A percentile compares a stretch with the other conserved stretches of the same genome.
Evolutionary conservation across 2,329 filamentous ascomycete genomes (phyloP).

Genomic region (Phialophora verrucosa): DNA sequence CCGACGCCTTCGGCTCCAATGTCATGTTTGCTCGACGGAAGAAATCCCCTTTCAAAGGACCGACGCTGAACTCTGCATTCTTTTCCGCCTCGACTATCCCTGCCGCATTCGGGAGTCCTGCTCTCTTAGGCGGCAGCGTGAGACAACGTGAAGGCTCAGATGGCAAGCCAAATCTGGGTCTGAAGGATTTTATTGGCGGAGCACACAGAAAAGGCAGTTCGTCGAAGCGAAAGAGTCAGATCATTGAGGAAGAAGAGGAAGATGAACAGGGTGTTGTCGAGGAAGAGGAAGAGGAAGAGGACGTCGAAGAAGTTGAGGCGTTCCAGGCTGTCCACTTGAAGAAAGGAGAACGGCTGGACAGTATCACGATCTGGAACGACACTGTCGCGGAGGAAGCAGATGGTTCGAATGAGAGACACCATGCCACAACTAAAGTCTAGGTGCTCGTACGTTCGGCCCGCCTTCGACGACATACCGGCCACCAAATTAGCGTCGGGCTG

Average conservation of each 20-base stretch:
- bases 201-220: slow-evolving; percentile 47
- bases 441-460: background rate
- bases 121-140: slow-evolving; percentile 37
- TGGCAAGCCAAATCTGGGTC: slow-evolving; percentile 36
- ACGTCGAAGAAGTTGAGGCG: slow-evolving; percentile 43
- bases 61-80: slow-evolving; percentile 49
- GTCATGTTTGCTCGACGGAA: slow-evolving; percentile 56
- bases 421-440: background rate
- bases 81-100: slow-evolving; percentile 39
- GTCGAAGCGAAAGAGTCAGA: slow-evolving; percentile 36
- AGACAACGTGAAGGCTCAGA: slow-evolving; percentile 41
- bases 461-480: too few species aligned
- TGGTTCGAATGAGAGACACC: background rate
- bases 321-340: slow-evolving; percentile 37
- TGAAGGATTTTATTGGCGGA: slow-evolving; percentile 28
- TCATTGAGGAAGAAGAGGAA: slow-evolving; percentile 54
- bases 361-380: slow-evolving; percentile 39
- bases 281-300: slow-evolving; percentile 51
- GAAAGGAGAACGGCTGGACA: slow-evolving; percentile 39
- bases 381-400: slow-evolving; percentile 26
- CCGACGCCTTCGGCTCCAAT: slow-evolving; percentile 40
- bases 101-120: slow-evolving; percentile 45
- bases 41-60: slow-evolving; percentile 53
- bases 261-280: slow-evolving; percentile 43
- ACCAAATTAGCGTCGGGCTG: too few species aligned